Conservation (phyloP, 257 asterid genomes). For the Catharanthus roseus region DNA sequence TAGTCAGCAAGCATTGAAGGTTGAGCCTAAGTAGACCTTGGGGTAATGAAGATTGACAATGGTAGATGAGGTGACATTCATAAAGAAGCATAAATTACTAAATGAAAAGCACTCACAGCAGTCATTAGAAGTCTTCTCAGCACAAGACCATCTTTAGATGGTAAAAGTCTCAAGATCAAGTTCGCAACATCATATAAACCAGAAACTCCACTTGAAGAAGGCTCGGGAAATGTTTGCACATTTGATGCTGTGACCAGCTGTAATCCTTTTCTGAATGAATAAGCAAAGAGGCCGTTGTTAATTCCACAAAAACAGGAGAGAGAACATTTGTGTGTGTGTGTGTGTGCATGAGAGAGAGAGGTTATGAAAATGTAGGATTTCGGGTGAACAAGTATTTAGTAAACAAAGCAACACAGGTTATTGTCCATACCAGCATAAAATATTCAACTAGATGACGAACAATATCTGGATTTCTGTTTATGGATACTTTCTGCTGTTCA, state of each 20-base stretch:
- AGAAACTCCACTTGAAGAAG: slow-evolving; percentile 33
- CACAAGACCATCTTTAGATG: slow-evolving; percentile 76
- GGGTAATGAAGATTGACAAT: neutral
- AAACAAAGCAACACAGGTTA: neutral
- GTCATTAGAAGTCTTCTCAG: slow-evolving; percentile 83
- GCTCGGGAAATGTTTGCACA: slow-evolving; percentile 37
- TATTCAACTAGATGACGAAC: neutral
- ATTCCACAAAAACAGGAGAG: slow-evolving; percentile 6
- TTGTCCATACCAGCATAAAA: neutral
- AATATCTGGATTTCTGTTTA: neutral
- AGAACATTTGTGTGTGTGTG: neutral
- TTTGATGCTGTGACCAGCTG: slow-evolving; percentile 38
- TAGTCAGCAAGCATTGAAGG: too few relatives aligned
- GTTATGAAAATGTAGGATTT: neutral
- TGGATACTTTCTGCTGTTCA: neutral
- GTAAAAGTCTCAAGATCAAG: slow-evolving; percentile 63
- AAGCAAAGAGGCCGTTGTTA: slow-evolving; percentile 18
- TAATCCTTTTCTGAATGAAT: slow-evolving; percentile 51
- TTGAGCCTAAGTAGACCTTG: neutral
- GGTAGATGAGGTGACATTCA: neutral
- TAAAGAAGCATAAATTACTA: neutral
- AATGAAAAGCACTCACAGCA: slow-evolving; percentile 50
- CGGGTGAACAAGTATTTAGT: neutral
- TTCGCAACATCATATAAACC: slow-evolving; percentile 57
- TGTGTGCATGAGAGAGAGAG: too few relatives aligned